phyloP scores from a whole-genome alignment of 1,284 basidiomycete species.

The Peniophora sp. region DNA sequence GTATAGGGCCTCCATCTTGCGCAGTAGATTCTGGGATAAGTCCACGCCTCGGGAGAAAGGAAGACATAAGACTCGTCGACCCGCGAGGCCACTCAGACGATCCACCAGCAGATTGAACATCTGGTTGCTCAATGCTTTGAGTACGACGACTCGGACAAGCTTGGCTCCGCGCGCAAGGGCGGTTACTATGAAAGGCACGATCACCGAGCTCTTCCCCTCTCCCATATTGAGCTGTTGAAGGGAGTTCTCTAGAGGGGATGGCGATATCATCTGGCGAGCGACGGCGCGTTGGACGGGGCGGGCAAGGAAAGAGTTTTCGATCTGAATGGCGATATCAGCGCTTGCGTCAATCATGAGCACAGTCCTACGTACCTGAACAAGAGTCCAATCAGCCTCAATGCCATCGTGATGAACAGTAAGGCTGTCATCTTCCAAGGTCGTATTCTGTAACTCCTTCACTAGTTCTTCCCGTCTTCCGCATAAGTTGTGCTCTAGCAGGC shows the following conservation, averaged over 20 bases:
- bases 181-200: conserved; percentile 35
- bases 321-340: conserved; percentile 17
- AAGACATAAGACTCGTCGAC: conserved; percentile 39
- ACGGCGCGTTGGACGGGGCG: conserved; percentile 33
- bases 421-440: conserved; percentile 7
- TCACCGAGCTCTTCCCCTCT: conserved; percentile 50
- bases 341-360: not conserved
- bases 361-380: conserved; percentile 28
- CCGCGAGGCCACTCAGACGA: conserved; percentile 32
- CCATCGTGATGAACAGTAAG: too few relatives aligned
- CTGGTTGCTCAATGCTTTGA: conserved; percentile 32
- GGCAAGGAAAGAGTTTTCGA: conserved; percentile 34
- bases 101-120: conserved; percentile 42
- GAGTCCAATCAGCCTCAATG: conserved; percentile 31
- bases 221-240: conserved; percentile 51
- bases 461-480: conserved; percentile 20
- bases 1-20: conserved; percentile 22
- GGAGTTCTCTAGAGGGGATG: conserved; percentile 25
- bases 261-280: conserved; percentile 39
- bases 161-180: conserved; percentile 32
- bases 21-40: conserved; percentile 13
- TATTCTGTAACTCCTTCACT: conserved; percentile 26
- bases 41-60: conserved; percentile 38
- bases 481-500: conserved; percentile 16
- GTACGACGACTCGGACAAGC: conserved; percentile 38